Evolutionary conservation across 73 alveolate genomes (phyloP).

Genomic region (Stentor roeselii): DNA sequence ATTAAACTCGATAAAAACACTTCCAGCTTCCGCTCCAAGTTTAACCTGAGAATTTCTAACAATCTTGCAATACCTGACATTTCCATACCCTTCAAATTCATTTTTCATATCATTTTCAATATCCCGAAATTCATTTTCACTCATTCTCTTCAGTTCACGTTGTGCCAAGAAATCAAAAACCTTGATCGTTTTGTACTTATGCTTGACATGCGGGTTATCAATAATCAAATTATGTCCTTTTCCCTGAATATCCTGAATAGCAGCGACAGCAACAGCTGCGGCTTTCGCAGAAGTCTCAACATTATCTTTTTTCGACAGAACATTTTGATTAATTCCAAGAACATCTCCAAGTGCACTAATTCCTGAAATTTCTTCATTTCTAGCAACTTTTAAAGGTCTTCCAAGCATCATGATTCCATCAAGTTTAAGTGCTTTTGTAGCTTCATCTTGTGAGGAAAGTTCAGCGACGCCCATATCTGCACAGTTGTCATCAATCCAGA

Average conservation of each 20-base stretch:
- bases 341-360: slow-evolving; percentile 26
- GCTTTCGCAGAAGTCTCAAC: slow-evolving; percentile 22
- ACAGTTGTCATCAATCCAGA: slow-evolving; percentile 24
- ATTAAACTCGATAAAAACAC: slow-evolving; percentile 33
- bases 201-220: background rate
- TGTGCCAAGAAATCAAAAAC: background rate
- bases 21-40: slow-evolving; percentile 52
- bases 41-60: slow-evolving; percentile 44
- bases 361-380: slow-evolving; percentile 19
- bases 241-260: slow-evolving; percentile 27
- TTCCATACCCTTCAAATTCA: slow-evolving; percentile 15
- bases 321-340: background rate
- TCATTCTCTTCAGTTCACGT: background rate
- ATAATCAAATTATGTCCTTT: background rate
- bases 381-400: slow-evolving; percentile 4
- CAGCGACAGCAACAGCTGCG: slow-evolving; percentile 33
- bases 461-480: background rate
- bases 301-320: background rate
- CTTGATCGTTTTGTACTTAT: background rate
- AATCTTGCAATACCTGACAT: slow-evolving; percentile 8
- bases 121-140: background rate
- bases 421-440: slow-evolving; percentile 23
- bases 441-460: slow-evolving; percentile 25
- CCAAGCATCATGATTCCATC: slow-evolving; percentile 30
- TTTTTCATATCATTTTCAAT: slow-evolving; percentile 15